A percentile compares a stretch with the other conserved stretches of the same genome.
phyloP scores from a whole-genome alignment of 2,329 filamentous ascomycete species.

The Penicillium brevicompactum region DNA sequence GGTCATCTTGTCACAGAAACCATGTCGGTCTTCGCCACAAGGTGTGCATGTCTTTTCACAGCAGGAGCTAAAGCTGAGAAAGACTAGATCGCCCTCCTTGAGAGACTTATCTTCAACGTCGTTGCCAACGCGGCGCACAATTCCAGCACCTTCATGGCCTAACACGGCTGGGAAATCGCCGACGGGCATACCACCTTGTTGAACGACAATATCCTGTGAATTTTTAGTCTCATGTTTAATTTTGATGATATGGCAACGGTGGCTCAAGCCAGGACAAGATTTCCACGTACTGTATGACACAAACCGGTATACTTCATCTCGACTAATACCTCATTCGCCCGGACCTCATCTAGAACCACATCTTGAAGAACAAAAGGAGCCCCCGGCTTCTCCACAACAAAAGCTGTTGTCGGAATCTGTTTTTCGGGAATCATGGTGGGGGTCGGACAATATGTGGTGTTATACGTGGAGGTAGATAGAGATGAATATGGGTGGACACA shows the following conservation, averaged over 20 bases:
- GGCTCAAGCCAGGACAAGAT: background rate
- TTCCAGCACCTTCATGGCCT: conserved; percentile 30
- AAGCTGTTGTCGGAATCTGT: conserved; percentile 22
- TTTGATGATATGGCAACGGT: background rate
- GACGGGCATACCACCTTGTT: conserved; percentile 26
- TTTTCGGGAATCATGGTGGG: conserved; percentile 19
- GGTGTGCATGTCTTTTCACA: conserved; percentile 13
- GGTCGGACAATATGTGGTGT: too few relatives aligned
- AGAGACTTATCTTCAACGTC: conserved; percentile 29
- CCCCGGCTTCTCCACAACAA: conserved; percentile 20
- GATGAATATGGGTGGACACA: background rate
- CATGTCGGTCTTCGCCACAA: conserved; percentile 22
- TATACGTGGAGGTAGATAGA: background rate
- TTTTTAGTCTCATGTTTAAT: background rate
- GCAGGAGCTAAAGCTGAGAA: conserved; percentile 31
- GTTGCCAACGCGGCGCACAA: conserved; percentile 32
- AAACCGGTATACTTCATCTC: conserved; percentile 41
- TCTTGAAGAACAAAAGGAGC: conserved; percentile 26
- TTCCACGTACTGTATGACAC: conserved; percentile 31
- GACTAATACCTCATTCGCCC: conserved; percentile 35
- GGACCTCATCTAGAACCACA: conserved; percentile 30
- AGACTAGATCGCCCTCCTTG: conserved; percentile 32
- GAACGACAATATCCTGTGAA: conserved; percentile 31
- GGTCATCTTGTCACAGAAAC: conserved; percentile 24
- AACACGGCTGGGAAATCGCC: conserved; percentile 29